Evolutionary conservation across 2,329 filamentous ascomycete genomes (phyloP), one percentile per base, ranked within the genome.

Genomic region (Ceratocystis ficicola): DNA sequence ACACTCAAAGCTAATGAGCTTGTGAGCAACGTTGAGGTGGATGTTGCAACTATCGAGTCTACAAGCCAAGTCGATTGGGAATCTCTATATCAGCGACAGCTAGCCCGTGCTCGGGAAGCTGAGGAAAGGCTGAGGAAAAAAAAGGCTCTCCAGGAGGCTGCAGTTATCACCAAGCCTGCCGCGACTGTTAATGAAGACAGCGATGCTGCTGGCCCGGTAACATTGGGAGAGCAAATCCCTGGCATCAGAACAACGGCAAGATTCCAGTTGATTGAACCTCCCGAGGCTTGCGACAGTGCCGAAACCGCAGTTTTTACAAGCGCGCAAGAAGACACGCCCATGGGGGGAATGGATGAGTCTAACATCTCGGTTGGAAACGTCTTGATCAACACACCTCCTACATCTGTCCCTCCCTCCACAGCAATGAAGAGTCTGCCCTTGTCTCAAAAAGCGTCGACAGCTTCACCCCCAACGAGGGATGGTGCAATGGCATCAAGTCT

Each of bases 1-100:
- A 85, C 87, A 1, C 77, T 96, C 64, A 94, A 92, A 74, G 92
- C 90, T 0, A 95, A 95, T 68, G 94, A 99, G 76, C 85, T 99
- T 71, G 79, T 92, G 44, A 86, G 90, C 25, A 97, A 97, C 72
- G 93, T 96, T 1, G 91, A 96, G 73, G 93, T 97, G 44, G 93
- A 97, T 75, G 87, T 97, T 69, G 85, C 85, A 55, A 84, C 83
- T 60, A 86, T 96, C 66, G 87, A 90, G 72, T 79, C 80, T 52
- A 84, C 88, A 15, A 79, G 78, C 10, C 78, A 88, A 44, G 79
- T 87, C 50, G 87, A 94, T 71, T 96, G 91, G 78, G 90, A 96
- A 69, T 86, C 83, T 60, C 82, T 96, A 2, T 92, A 94, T 74
- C 77, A 83, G 63, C 81, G 89, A 61, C 88, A 94, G 73, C 73